Evolutionary conservation across 371 early-diverging fungal genomes (phyloP).

Genomic region (Dichotomocladium elegans): DNA sequence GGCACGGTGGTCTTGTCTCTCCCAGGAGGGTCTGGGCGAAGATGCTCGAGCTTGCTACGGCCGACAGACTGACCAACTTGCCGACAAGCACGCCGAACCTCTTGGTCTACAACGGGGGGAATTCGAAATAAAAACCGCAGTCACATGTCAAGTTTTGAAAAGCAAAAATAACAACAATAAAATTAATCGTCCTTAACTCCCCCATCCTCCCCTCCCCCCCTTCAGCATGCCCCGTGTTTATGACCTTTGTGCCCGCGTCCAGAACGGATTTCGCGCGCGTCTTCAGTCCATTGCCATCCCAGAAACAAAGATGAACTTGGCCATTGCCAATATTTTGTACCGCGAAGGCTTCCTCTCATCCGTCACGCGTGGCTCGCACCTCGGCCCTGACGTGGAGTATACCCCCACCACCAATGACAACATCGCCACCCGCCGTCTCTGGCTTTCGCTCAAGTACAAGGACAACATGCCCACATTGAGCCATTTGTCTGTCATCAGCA

Average conservation of each 20-base stretch:
- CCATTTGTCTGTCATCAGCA: slow-evolving; percentile 71
- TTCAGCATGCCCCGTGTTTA: slow-evolving; percentile 77
- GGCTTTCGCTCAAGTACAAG: slow-evolving; percentile 93
- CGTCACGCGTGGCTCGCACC: slow-evolving; percentile 75
- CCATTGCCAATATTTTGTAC: slow-evolving; percentile 83
- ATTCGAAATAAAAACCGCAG: too few relatives aligned
- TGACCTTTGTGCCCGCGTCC: slow-evolving; percentile 90
- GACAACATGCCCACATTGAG: slow-evolving; percentile 79
- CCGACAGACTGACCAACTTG: slow-evolving; percentile 55
- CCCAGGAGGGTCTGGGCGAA: slow-evolving; percentile 72
- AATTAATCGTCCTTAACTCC: too few relatives aligned
- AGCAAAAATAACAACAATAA: neutral
- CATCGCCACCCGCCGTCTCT: slow-evolving; percentile 83
- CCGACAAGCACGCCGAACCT: slow-evolving; percentile 69
- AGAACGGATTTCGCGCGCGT: slow-evolving; percentile 85
- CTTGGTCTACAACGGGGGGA: slow-evolving; percentile 66
- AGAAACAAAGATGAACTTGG: slow-evolving; percentile 84
- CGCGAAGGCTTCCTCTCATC: slow-evolving; percentile 88
- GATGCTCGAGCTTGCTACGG: slow-evolving; percentile 61
- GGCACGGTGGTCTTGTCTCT: slow-evolving; percentile 43
- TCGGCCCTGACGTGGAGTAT: slow-evolving; percentile 64
- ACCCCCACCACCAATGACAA: slow-evolving; percentile 81
- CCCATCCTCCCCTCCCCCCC: too few relatives aligned
- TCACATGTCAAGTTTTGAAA: too few relatives aligned
- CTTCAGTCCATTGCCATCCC: slow-evolving; percentile 85